Conservation (phyloP, 164 flowering plant species). For the Vitis riparia region DNA sequence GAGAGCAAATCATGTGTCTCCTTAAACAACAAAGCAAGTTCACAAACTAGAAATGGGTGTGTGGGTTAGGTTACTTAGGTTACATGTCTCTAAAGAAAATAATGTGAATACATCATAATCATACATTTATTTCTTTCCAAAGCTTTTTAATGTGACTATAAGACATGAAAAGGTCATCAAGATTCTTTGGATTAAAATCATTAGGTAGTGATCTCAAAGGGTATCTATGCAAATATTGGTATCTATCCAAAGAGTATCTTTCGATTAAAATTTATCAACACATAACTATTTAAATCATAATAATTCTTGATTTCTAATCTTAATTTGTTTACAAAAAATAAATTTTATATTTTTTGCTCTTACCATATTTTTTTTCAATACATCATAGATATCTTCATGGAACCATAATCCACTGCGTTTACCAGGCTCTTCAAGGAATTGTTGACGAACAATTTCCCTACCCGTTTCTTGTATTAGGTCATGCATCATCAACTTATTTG, state of each 20-base stretch:
- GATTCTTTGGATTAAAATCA: slow-evolving; percentile 2
- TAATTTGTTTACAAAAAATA: too few relatives aligned
- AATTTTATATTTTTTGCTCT: too few relatives aligned
- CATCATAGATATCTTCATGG: background rate
- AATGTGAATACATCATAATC: background rate
- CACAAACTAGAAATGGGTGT: too few relatives aligned
- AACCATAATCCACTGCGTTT: slow-evolving; percentile 3
- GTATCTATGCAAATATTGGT: background rate
- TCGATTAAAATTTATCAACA: too few relatives aligned
- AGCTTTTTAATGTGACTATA: slow-evolving; percentile 13
- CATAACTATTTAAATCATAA: too few relatives aligned
- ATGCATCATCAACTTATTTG: slow-evolving; percentile 2
- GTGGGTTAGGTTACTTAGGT: too few relatives aligned
- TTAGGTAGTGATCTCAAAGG: slow-evolving; percentile 1
- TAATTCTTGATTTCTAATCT: too few relatives aligned
- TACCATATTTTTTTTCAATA: slow-evolving; percentile 1
- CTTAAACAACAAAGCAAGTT: too few relatives aligned
- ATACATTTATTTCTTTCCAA: slow-evolving; percentile 9
- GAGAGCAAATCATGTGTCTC: too few relatives aligned
- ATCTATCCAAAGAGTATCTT: background rate
- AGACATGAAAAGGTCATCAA: slow-evolving; percentile 5
- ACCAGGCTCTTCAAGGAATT: slow-evolving; percentile 3
- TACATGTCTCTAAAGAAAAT: background rate
- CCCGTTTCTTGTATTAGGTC: slow-evolving; percentile 17
- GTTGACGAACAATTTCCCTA: slow-evolving; percentile 12